Conservation (phyloP, 2,329 filamentous ascomycete genomes). For the Chaetomium sp. region DNA sequence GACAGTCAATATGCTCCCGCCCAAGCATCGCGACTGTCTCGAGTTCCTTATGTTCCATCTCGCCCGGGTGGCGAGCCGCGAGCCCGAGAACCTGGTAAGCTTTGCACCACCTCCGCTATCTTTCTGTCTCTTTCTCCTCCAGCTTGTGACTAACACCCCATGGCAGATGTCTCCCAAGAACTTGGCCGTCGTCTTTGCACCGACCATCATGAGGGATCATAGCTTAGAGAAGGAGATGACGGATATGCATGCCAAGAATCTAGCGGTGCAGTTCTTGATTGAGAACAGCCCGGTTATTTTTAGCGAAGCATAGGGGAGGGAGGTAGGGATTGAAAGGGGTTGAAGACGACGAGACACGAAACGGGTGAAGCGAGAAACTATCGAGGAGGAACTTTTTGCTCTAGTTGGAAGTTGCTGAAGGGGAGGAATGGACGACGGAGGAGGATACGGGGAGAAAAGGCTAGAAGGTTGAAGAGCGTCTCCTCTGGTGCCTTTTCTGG, state of each 20-base stretch:
- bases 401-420: too few species aligned
- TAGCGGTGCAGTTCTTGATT: slow-evolving; percentile 85
- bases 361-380: too few species aligned
- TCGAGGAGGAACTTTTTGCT: too few species aligned
- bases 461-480: too few species aligned
- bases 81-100: slow-evolving; percentile 75
- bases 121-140: background rate
- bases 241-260: slow-evolving; percentile 90
- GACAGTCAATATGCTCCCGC: slow-evolving; percentile 72
- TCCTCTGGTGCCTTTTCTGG: too few species aligned
- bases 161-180: slow-evolving; percentile 89
- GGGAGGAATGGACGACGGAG: too few species aligned
- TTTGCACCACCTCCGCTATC: background rate
- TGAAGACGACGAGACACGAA: background rate
- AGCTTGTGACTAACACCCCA: background rate
- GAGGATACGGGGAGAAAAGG: too few species aligned
- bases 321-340: background rate
- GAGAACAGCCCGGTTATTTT: slow-evolving; percentile 86
- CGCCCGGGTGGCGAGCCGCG: slow-evolving; percentile 73
- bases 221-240: slow-evolving; percentile 92
- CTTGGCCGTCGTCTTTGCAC: slow-evolving; percentile 91
- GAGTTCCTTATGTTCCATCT: slow-evolving; percentile 95
- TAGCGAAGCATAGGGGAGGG: slow-evolving; percentile 35
- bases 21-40: slow-evolving; percentile 78
- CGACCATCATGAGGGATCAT: slow-evolving; percentile 90